Evolutionary conservation across 1,284 basidiomycete species (phyloP).

Genomic region (Kwoniella shivajii): DNA sequence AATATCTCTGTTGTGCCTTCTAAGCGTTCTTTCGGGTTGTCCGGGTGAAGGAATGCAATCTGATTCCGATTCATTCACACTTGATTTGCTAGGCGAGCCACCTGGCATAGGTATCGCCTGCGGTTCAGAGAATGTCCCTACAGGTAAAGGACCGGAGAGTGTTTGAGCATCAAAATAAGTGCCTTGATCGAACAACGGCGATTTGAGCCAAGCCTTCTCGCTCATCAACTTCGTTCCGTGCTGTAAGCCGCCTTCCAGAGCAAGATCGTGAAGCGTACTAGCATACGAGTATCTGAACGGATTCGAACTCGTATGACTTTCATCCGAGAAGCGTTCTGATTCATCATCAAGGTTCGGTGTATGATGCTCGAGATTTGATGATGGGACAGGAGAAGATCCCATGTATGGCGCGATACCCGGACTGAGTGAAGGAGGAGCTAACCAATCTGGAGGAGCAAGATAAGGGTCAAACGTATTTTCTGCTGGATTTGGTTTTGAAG

Average conservation of each 20-base stretch:
- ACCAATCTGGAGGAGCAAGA: conserved; percentile 9
- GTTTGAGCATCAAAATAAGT: conserved; percentile 13
- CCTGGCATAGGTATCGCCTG: not conserved
- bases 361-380: conserved; percentile 8
- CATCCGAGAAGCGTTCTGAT: not conserved
- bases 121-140: conserved; percentile 6
- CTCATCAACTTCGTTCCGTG: conserved; percentile 21
- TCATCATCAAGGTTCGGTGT: conserved; percentile 1
- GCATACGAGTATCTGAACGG: conserved; percentile 34
- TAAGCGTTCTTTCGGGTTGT: not conserved
- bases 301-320: conserved; percentile 13
- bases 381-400: conserved; percentile 3
- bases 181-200: conserved; percentile 18
- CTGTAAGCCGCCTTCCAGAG: conserved; percentile 21
- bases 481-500: not conserved
- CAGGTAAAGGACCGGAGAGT: conserved; percentile 13
- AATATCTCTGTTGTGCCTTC: conserved; percentile 7
- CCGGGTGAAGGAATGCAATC: not conserved
- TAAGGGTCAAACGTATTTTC: conserved; percentile 3
- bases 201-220: conserved; percentile 32
- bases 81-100: not conserved
- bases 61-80: not conserved
- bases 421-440: conserved; percentile 5
- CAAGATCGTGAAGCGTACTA: conserved; percentile 33
- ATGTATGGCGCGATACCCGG: not conserved